These are phyloP conservation scores for Salvia hispanica DNA, from an alignment of 257 asterid genomes.

Conservation along the genomic window DNA sequence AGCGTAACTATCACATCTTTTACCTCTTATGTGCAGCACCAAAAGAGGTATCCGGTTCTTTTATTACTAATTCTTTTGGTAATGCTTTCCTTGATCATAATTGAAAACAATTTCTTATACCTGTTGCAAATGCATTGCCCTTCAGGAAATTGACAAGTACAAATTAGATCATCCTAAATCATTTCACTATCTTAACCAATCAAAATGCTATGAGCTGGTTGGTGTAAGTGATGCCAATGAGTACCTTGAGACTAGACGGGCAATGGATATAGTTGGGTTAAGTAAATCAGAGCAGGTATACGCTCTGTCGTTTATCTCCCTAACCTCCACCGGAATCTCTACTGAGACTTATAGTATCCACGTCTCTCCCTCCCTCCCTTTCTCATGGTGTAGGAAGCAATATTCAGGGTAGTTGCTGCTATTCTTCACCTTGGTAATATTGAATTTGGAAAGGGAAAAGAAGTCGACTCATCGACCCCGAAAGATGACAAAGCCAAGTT, in stretches of 20 bases:
- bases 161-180: constrained; percentile 80
- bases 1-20: constrained; percentile 97
- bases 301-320: constrained; percentile 17
- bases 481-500: constrained; percentile 80
- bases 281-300: constrained; percentile 84
- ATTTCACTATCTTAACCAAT: constrained; percentile 94
- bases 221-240: constrained; percentile 88
- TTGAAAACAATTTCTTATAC: constrained; percentile 8
- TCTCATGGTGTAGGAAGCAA: constrained; percentile 76
- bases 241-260: constrained; percentile 93
- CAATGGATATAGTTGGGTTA: constrained; percentile 96
- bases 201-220: constrained; percentile 78
- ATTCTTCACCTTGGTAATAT: constrained; percentile 94
- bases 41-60: constrained; percentile 62
- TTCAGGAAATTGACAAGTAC: constrained; percentile 82
- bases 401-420: constrained; percentile 93
- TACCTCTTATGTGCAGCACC: constrained; percentile 98
- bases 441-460: constrained; percentile 89
- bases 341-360: constrained; percentile 16
- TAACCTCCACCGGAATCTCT: constrained; percentile 5
- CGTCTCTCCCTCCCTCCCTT: constrained; percentile 22
- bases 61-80: constrained; percentile 28
- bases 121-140: constrained; percentile 28
- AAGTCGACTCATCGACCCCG: constrained; percentile 77
- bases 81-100: constrained; percentile 22